A percentile compares a stretch with the other conserved stretches of the same genome.
phyloP scores from a whole-genome alignment of 192 early-diverging fungal genomes.

The Chytriomyces sp. region DNA sequence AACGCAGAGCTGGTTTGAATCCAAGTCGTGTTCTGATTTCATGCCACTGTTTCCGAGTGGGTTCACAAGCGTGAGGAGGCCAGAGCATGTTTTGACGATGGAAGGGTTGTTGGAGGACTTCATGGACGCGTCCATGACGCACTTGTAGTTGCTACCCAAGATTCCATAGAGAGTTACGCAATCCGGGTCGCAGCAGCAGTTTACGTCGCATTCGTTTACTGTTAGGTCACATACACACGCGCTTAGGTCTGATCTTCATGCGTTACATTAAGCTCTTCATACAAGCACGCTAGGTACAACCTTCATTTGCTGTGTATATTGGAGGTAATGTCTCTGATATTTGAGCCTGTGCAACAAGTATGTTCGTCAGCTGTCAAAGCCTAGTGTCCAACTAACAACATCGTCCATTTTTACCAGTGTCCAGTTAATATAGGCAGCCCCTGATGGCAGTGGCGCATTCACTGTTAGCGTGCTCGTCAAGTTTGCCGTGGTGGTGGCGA shows the following conservation, averaged over 20 bases:
- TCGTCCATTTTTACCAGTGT: not conserved
- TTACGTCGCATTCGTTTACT: slow-evolving; percentile 19
- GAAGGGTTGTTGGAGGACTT: not conserved
- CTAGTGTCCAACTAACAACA: not conserved
- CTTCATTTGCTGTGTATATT: not conserved
- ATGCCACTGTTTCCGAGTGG: slow-evolving; percentile 1
- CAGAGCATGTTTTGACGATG: slow-evolving; percentile 5
- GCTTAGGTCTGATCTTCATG: not conserved
- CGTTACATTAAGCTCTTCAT: not conserved
- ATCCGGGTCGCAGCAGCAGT: slow-evolving; percentile 37
- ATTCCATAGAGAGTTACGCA: not conserved
- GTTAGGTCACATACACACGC: slow-evolving; percentile 29
- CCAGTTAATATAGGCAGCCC: slow-evolving; percentile 13
- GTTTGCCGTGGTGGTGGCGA: not conserved
- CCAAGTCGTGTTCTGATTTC: not conserved
- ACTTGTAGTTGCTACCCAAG: not conserved
- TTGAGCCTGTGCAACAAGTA: not conserved
- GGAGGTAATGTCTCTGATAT: not conserved
- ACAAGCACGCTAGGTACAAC: not conserved
- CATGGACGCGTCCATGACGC: no score
- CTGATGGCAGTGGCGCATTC: not conserved
- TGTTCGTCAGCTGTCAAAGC: not conserved
- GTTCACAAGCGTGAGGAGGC: slow-evolving; percentile 8
- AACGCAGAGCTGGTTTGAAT: slow-evolving; percentile 19
- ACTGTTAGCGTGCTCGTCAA: not conserved